A percentile compares a stretch with the other conserved stretches of the same genome.
phyloP scores from a whole-genome alignment of 345 rosid species.

The Gossypium australe region DNA sequence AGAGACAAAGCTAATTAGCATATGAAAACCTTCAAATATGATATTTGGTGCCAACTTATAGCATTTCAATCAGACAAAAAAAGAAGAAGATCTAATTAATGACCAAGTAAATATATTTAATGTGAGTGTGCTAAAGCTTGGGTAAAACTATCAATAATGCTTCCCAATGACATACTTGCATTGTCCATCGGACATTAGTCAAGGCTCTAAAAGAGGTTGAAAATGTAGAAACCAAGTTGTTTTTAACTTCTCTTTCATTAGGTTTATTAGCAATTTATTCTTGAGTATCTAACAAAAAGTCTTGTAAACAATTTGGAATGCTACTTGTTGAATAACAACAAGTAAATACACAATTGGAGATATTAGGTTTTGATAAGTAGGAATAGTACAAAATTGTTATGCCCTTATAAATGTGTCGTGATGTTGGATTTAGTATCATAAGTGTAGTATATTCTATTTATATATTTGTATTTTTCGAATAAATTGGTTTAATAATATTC shows the following conservation, averaged over 20 bases:
- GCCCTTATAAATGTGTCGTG: constrained; percentile 47
- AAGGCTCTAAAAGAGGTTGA: constrained; percentile 36
- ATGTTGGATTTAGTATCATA: no score
- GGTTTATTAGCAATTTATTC: constrained; percentile 28
- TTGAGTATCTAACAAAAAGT: constrained; percentile 41
- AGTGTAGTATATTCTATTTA: no score
- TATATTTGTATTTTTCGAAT: no score
- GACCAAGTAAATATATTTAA: constrained; percentile 39
- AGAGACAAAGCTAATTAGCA: constrained; percentile 23
- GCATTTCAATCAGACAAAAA: not conserved
- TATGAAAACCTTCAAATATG: constrained; percentile 5
- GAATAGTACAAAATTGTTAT: constrained; percentile 58
- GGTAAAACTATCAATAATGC: constrained; percentile 29
- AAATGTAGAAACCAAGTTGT: constrained; percentile 41
- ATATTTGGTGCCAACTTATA: not conserved
- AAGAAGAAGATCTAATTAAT: not conserved
- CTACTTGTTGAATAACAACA: constrained; percentile 44
- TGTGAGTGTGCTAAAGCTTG: constrained; percentile 28
- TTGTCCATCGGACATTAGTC: constrained; percentile 42
- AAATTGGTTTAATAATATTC: no score
- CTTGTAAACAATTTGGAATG: constrained; percentile 30
- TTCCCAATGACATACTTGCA: constrained; percentile 39
- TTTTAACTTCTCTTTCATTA: constrained; percentile 44
- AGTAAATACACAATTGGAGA: constrained; percentile 52
- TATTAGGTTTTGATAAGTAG: constrained; percentile 53